Conservation (phyloP, 2,329 filamentous ascomycete genomes). For the Colletotrichum godetiae region DNA sequence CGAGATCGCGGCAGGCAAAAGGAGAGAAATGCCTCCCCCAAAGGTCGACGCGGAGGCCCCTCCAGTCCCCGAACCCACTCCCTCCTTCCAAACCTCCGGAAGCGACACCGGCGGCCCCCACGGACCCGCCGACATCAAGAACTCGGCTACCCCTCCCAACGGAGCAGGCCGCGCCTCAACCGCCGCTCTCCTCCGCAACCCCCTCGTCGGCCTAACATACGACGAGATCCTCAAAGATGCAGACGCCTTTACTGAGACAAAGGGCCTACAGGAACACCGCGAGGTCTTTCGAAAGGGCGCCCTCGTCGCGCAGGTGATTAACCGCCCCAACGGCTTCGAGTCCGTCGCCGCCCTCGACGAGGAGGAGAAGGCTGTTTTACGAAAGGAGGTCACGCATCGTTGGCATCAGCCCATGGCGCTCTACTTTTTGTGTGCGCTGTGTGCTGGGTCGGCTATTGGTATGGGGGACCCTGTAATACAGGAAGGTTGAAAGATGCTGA, state of each 20-base stretch:
- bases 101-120: background rate
- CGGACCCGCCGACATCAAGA: background rate
- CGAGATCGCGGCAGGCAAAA: background rate
- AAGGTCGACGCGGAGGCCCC: conserved; percentile 28
- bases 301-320: conserved; percentile 59
- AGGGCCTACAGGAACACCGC: conserved; percentile 46
- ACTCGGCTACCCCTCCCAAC: background rate
- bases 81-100: conserved; percentile 7
- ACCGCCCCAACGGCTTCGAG: conserved; percentile 45
- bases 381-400: conserved; percentile 43
- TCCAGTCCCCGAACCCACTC: background rate
- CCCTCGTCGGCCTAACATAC: conserved; percentile 43
- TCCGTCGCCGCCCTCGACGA: conserved; percentile 41
- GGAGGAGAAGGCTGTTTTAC: conserved; percentile 43
- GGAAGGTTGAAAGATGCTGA: background rate
- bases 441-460: conserved; percentile 57
- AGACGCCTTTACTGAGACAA: conserved; percentile 48
- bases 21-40: conserved; percentile 9
- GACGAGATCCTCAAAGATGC: conserved; percentile 48
- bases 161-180: conserved; percentile 35
- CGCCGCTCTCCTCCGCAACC: conserved; percentile 45
- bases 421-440: conserved; percentile 49
- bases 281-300: conserved; percentile 64
- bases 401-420: conserved; percentile 48
- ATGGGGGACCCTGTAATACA: background rate